Evolutionary conservation across 108 stramenopile species (phyloP).

Genomic region (Cyclostephanos invisitatus): DNA sequence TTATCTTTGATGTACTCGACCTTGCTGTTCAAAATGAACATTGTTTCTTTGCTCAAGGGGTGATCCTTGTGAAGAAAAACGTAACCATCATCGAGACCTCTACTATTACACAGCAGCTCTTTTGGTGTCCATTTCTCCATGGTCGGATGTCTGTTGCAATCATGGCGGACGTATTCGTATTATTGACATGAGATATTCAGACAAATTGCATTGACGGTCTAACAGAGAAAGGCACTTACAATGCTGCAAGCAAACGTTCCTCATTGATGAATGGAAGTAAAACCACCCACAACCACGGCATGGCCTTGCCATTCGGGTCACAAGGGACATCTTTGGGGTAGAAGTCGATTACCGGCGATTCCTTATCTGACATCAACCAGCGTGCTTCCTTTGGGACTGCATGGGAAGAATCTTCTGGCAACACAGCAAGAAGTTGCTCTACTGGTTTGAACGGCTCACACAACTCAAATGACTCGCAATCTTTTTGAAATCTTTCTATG

Average conservation of each 20-base stretch:
- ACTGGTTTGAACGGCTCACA: conserved; percentile 94
- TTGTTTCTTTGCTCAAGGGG: conserved; percentile 49
- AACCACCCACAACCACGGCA: conserved; percentile 99
- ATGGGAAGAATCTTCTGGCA: conserved; percentile 93
- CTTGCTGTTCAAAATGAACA: conserved; percentile 53
- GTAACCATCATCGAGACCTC: conserved; percentile 89
- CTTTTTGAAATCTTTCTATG: conserved; percentile 86
- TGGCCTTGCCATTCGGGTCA: conserved; percentile 98
- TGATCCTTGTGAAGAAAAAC: conserved; percentile 73
- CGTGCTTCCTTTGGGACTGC: conserved; percentile 91
- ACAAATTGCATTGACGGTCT: neutral
- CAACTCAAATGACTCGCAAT: conserved; percentile 75
- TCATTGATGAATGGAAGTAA: conserved; percentile 98
- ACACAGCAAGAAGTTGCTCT: conserved; percentile 97
- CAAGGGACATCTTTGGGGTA: conserved; percentile 93
- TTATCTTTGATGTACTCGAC: conserved; percentile 56
- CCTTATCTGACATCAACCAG: conserved; percentile 88
- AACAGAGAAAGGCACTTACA: conserved; percentile 49
- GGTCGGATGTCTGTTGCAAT: conserved; percentile 59
- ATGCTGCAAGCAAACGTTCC: conserved; percentile 80
- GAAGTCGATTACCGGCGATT: conserved; percentile 96
- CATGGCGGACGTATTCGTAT: conserved; percentile 2
- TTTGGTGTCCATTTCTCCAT: conserved; percentile 83
- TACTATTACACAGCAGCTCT: conserved; percentile 77
- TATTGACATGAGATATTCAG: neutral